A percentile compares a stretch with the other conserved stretches of the same genome.
phyloP scores from a whole-genome alignment of 768 basidiomycete species.

The Mycena belliarum region DNA sequence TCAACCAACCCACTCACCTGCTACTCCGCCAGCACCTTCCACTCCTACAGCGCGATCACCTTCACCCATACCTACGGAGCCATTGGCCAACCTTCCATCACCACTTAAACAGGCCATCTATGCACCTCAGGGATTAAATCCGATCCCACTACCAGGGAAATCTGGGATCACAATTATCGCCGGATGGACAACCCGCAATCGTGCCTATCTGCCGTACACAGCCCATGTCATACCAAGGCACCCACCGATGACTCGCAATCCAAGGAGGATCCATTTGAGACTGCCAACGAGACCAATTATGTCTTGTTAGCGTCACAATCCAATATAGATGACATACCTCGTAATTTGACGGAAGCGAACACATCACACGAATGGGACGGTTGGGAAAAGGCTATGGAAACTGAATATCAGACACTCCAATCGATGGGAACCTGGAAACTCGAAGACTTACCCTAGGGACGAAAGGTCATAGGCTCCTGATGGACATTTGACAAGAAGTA shows the following conservation, averaged over 20 bases:
- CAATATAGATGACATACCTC: background rate
- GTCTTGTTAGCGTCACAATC: background rate
- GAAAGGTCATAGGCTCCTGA: background rate
- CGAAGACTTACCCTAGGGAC: background rate
- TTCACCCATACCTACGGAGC: background rate
- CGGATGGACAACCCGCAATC: background rate
- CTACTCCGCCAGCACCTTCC: background rate
- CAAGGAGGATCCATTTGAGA: background rate
- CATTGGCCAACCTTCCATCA: background rate
- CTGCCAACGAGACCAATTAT: background rate
- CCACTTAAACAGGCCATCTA: background rate
- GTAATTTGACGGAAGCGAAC: background rate
- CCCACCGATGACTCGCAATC: background rate
- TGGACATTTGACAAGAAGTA: background rate
- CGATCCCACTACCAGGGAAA: background rate
- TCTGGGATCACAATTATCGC: background rate
- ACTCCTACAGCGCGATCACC: background rate
- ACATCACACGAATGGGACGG: background rate
- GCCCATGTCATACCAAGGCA: background rate
- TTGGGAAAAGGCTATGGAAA: background rate
- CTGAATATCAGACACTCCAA: background rate
- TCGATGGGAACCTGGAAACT: background rate
- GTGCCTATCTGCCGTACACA: background rate
- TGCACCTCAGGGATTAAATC: constrained; percentile 4
- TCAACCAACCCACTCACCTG: constrained; percentile 1